These are phyloP conservation scores for Litchi chinensis DNA, from an alignment of 345 rosid species.

Conservation along the genomic window DNA sequence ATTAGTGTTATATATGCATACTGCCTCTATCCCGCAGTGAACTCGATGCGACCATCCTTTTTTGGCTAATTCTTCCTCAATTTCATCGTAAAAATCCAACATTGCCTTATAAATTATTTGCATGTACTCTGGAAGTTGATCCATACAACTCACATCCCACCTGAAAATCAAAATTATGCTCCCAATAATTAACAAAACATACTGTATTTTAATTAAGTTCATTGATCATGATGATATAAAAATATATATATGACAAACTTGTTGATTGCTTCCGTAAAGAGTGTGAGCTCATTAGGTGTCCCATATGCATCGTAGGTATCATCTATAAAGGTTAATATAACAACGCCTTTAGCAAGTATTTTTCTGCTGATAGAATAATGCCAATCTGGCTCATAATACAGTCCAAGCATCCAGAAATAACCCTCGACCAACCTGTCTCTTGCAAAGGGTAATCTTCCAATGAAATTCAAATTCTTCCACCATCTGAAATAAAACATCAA, in stretches of 20 bases:
- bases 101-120: slow-evolving; percentile 13
- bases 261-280: slow-evolving; percentile 11
- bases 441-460: neutral
- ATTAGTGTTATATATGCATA: neutral
- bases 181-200: neutral
- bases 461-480: slow-evolving; percentile 17
- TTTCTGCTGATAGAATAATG: slow-evolving; percentile 4
- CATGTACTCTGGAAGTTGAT: slow-evolving; percentile 23
- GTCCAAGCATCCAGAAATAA: neutral
- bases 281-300: slow-evolving; percentile 14
- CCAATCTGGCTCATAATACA: slow-evolving; percentile 14
- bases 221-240: neutral
- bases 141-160: slow-evolving; percentile 27
- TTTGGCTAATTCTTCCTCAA: slow-evolving; percentile 13
- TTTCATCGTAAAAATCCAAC: slow-evolving; percentile 22
- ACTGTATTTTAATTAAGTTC: slow-evolving; percentile 4
- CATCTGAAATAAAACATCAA: slow-evolving; percentile 13
- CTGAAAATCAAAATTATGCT: slow-evolving; percentile 7
- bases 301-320: slow-evolving; percentile 23
- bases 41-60: slow-evolving; percentile 17
- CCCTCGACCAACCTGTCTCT: slow-evolving; percentile 24
- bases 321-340: neutral
- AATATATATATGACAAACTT: slow-evolving; percentile 12
- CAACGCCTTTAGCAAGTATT: neutral
- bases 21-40: slow-evolving; percentile 20